Evolutionary conservation across 192 early-diverging fungal genomes (phyloP).

Genomic region (Coemansia aciculifera): DNA sequence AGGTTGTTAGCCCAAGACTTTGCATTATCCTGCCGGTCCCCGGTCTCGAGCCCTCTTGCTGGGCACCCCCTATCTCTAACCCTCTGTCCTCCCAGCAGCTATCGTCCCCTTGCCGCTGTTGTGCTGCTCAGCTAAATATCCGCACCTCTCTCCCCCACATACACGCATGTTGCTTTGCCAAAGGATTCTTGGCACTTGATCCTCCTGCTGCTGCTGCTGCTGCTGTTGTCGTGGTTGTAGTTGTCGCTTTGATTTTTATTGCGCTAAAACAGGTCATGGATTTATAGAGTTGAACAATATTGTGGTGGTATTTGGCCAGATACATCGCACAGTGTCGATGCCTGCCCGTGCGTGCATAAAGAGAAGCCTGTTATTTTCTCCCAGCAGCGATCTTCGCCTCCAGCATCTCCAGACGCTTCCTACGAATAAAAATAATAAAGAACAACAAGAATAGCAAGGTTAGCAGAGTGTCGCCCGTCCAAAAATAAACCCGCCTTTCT

Average conservation of each 20-base stretch:
- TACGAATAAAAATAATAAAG: constrained; percentile 11
- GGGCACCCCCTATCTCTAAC: background rate
- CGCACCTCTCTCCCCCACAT: background rate
- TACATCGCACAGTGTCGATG: background rate
- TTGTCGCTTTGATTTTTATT: background rate
- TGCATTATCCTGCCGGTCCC: constrained; percentile 1
- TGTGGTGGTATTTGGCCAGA: too few species aligned
- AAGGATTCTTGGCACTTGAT: background rate
- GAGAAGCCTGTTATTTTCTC: constrained; percentile 9
- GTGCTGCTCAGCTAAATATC: background rate
- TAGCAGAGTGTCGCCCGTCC: background rate
- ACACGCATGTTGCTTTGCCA: background rate
- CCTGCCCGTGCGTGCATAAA: constrained; percentile 6
- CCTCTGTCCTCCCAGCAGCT: too few species aligned
- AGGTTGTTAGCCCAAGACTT: constrained; percentile 1
- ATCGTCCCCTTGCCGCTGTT: background rate
- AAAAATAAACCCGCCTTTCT: constrained; percentile 7
- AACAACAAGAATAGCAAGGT: background rate
- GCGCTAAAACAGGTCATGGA: background rate
- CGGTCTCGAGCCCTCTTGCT: background rate
- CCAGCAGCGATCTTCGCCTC: constrained; percentile 32
- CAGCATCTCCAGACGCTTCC: constrained; percentile 47
- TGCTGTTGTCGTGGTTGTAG: background rate
- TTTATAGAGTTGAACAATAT: background rate
- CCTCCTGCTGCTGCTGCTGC: too few species aligned